Evolutionary conservation across 306 rosid genomes (phyloP).

Genomic region (Geum urbanum): DNA sequence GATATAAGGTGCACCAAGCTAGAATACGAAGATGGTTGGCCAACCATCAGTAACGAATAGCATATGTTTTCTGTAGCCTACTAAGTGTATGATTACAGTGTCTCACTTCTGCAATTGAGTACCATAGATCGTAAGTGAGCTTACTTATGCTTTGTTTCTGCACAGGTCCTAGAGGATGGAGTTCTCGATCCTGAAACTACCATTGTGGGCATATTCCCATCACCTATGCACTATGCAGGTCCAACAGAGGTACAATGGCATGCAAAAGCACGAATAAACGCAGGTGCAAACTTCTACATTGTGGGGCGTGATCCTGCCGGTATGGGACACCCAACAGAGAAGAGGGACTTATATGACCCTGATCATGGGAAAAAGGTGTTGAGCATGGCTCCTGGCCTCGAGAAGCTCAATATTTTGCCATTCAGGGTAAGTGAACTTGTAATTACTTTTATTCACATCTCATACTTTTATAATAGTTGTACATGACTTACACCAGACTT

Average conservation of each 20-base stretch:
- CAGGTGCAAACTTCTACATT: conserved; percentile 94
- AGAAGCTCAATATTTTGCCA: conserved; percentile 92
- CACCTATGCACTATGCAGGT: conserved; percentile 98
- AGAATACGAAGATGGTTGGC: neutral
- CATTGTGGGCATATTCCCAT: conserved; percentile 84
- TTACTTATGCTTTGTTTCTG: conserved; percentile 17
- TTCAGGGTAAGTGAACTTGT: conserved; percentile 52
- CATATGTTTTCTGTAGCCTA: neutral
- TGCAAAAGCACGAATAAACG: conserved; percentile 92
- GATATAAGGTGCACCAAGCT: neutral
- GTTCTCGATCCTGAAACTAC: conserved; percentile 94
- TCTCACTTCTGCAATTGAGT: neutral
- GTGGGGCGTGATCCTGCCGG: conserved; percentile 99
- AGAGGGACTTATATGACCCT: conserved; percentile 88
- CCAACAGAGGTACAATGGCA: conserved; percentile 99
- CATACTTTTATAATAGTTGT: neutral
- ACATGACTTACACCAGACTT: neutral
- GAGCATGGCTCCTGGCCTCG: conserved; percentile 96
- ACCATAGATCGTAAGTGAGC: neutral
- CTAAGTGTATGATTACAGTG: neutral
- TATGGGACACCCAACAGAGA: conserved; percentile 94
- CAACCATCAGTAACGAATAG: neutral
- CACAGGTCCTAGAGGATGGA: conserved; percentile 91
- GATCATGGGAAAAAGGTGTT: conserved; percentile 95
- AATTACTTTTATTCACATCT: neutral